phyloP scores from a whole-genome alignment of 2,329 filamentous ascomycete species.

The Trichoderma koningiopsis region DNA sequence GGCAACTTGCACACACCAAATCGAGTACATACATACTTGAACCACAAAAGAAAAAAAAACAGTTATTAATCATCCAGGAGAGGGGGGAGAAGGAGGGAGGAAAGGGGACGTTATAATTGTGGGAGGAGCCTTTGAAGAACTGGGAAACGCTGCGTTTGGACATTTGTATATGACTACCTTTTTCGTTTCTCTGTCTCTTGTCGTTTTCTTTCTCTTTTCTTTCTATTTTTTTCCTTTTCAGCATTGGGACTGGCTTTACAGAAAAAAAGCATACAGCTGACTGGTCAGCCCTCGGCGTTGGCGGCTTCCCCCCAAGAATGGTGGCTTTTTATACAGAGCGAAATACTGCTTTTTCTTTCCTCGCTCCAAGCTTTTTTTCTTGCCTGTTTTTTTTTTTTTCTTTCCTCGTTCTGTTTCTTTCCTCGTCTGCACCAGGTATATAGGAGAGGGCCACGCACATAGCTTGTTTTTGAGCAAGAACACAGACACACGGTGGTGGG shows the following conservation, averaged over 20 bases:
- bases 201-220: background rate
- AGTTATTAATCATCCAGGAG: background rate
- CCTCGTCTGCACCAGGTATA: background rate
- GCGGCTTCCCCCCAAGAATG: constrained; percentile 11
- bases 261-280: constrained; percentile 7
- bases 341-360: background rate
- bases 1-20: constrained; percentile 5
- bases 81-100: no score
- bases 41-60: constrained; percentile 5
- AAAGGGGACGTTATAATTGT: background rate
- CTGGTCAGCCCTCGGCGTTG: constrained; percentile 25
- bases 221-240: constrained; percentile 8
- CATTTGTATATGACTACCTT: constrained; percentile 12
- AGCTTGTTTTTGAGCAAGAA: background rate
- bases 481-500: background rate
- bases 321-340: constrained; percentile 22
- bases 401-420: background rate
- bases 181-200: background rate
- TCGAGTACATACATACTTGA: background rate
- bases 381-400: background rate
- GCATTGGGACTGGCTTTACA: constrained; percentile 26
- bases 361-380: background rate
- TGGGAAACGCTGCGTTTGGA: constrained; percentile 7
- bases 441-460: background rate
- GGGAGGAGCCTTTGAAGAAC: constrained; percentile 23